Evolutionary conservation across 305 asterid genomes (phyloP).

Genomic region (Fraxinus nigra): DNA sequence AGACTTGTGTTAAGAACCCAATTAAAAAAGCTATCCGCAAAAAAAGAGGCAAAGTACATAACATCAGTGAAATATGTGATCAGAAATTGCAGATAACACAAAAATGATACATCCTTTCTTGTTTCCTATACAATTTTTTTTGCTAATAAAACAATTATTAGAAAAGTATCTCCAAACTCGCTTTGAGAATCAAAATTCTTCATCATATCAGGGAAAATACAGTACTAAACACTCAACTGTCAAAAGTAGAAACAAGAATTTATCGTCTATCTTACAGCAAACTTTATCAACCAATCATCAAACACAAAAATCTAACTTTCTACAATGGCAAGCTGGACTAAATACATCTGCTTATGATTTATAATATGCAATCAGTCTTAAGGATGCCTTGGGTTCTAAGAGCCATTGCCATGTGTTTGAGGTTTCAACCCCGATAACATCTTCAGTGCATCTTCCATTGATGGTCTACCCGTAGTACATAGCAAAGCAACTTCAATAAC

Average conservation of each 20-base stretch:
- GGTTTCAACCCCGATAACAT: conserved; percentile 38
- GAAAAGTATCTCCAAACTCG: background rate
- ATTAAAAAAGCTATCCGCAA: background rate
- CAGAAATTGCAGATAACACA: background rate
- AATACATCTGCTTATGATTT: conserved; percentile 22
- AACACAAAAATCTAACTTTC: conserved; percentile 18
- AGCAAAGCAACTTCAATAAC: conserved; percentile 66
- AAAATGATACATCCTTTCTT: background rate
- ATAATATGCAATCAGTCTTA: background rate
- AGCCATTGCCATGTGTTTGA: conserved; percentile 17
- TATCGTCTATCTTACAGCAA: conserved; percentile 33
- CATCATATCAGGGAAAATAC: background rate
- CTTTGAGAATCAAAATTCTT: background rate
- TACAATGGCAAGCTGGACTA: background rate
- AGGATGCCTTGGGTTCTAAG: conserved; percentile 12
- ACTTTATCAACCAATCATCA: conserved; percentile 18
- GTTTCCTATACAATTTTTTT: no score
- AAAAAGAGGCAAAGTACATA: background rate
- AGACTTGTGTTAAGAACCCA: background rate
- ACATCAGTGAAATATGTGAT: background rate
- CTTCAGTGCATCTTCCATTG: conserved; percentile 65
- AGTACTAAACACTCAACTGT: background rate
- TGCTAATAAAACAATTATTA: no score
- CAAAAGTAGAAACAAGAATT: conserved; percentile 3
- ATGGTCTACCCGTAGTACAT: conserved; percentile 62